Conservation (phyloP, 2,329 filamentous ascomycete genomes). For the Colletotrichum zoysiae region DNA sequence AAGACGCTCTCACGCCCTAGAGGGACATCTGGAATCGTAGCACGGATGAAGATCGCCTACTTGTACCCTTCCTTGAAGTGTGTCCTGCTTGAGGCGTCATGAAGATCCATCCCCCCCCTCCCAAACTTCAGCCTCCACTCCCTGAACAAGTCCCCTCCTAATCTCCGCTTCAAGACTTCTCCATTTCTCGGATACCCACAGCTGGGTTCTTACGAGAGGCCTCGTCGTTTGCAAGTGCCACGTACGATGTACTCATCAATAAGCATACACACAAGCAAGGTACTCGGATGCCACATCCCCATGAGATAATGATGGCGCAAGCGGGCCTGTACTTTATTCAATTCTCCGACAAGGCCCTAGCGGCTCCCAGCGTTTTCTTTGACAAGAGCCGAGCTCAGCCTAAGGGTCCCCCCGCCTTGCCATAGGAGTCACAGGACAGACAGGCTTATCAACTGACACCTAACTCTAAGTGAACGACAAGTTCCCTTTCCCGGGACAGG, state of each 20-base stretch:
- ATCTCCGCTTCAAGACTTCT: background rate
- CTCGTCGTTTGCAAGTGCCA: background rate
- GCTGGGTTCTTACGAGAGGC: background rate
- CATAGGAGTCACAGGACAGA: background rate
- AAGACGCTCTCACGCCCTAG: background rate
- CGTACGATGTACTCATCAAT: background rate
- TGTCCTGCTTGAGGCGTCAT: background rate
- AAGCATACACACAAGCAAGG: background rate
- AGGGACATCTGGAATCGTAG: background rate
- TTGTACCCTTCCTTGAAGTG: background rate
- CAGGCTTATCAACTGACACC: background rate
- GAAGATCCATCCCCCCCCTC: background rate
- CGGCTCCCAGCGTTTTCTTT: conserved; percentile 4
- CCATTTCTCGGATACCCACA: conserved; percentile 3
- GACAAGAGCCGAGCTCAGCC: background rate
- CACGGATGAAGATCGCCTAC: background rate
- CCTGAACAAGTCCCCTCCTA: background rate
- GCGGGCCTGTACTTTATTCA: background rate
- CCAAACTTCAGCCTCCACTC: background rate
- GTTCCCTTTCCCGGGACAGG: background rate
- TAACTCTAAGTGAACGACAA: background rate
- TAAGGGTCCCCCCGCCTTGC: background rate
- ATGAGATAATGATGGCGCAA: background rate
- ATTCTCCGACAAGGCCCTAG: background rate
- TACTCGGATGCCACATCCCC: background rate